Percentiles rank a stretch among this genome's conserved stretches.
phyloP scores from a whole-genome alignment of 805 yeast genomes.

The Ogataea neopini region DNA sequence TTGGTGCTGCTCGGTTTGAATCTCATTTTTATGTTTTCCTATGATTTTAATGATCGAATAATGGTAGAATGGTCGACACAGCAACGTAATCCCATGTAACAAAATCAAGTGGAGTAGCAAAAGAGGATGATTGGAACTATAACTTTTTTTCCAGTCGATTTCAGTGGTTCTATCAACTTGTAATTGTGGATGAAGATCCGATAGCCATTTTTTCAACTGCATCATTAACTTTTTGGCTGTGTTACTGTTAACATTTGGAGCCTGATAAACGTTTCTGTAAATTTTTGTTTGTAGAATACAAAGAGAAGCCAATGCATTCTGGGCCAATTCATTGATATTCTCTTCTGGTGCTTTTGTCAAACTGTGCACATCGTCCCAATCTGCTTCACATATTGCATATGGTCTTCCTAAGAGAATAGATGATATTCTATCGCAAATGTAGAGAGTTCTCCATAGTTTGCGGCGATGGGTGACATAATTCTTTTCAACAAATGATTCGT shows the following conservation, averaged over 20 bases:
- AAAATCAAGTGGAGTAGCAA: slow-evolving; percentile 39
- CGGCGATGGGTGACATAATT: slow-evolving; percentile 35
- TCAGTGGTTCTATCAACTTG: slow-evolving; percentile 29
- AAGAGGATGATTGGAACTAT: slow-evolving; percentile 26
- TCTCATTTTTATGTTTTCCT: slow-evolving; percentile 17
- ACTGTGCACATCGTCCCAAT: slow-evolving; percentile 40
- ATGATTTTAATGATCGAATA: slow-evolving; percentile 28
- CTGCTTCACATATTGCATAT: slow-evolving; percentile 36
- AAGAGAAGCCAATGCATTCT: slow-evolving; percentile 33
- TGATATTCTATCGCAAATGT: slow-evolving; percentile 26
- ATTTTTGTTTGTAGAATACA: slow-evolving; percentile 35
- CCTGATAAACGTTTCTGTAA: slow-evolving; percentile 36
- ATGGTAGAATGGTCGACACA: slow-evolving; percentile 46
- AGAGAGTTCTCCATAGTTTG: slow-evolving; percentile 25
- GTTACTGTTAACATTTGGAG: slow-evolving; percentile 32
- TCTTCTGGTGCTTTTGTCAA: slow-evolving; percentile 21
- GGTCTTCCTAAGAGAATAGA: slow-evolving; percentile 41
- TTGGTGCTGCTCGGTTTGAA: slow-evolving; percentile 1
- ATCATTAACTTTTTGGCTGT: slow-evolving; percentile 38
- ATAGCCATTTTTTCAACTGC: slow-evolving; percentile 38
- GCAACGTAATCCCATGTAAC: slow-evolving; percentile 38
- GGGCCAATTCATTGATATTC: slow-evolving; percentile 28
- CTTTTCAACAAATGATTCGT: slow-evolving; percentile 37
- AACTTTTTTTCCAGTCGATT: slow-evolving; percentile 15
- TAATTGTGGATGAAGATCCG: slow-evolving; percentile 36